Base-by-base conservation (phyloP, 1,284 basidiomycete genomes). In the Ustilago loliicola region DNA sequence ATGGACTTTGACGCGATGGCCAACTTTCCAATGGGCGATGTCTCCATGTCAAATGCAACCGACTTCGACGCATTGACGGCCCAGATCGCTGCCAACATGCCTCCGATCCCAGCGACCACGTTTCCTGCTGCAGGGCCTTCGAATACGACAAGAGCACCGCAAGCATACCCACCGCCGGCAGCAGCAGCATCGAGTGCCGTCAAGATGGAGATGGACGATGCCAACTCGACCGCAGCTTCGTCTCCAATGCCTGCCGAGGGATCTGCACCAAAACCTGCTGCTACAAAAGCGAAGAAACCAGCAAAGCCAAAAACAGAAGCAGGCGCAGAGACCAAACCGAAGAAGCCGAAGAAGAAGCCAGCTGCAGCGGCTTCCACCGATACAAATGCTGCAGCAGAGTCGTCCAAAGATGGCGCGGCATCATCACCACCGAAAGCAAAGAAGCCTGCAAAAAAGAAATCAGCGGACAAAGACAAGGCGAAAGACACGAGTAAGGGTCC, bases 301-400 rank as follows among this genome's bases (percentile, higher is more conserved):
- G 29, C 61, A 2, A 77, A 77, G 25, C 66, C 74, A 15, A 77
- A 77, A 29, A 47, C 60, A 3, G 73, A 77, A 40, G 51, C 42
- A 9, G 54, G 53, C 11, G 55, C 62, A 23, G 66, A 77, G 13
- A n/a, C 70, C 3, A 77, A 77, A 15, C 59, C 66, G 0, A 77
- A 77, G 54, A 72, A 77, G 59, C 62, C 64, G 15, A 77, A 69
- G 61, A 77, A 72, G 66, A 69, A 66, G 45, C 38, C 66, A 15
- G 60, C 64, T 25, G 55, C 64, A 6, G 15, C 53, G 3, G 42
- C 25, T 38, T 53, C 53, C n/a, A 27, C 52, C 17, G 45, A 27
- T n/a, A 40, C 57, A 9, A 32, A 48, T 32, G 45, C 57, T 56
- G 23, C 58, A 3, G 50, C 54, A 58, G 59, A 40, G 7, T 19